Percentiles rank a stretch among this genome's conserved stretches.
phyloP scores from a whole-genome alignment of 495 filamentous ascomycete species.

The Penicillium parvum region DNA sequence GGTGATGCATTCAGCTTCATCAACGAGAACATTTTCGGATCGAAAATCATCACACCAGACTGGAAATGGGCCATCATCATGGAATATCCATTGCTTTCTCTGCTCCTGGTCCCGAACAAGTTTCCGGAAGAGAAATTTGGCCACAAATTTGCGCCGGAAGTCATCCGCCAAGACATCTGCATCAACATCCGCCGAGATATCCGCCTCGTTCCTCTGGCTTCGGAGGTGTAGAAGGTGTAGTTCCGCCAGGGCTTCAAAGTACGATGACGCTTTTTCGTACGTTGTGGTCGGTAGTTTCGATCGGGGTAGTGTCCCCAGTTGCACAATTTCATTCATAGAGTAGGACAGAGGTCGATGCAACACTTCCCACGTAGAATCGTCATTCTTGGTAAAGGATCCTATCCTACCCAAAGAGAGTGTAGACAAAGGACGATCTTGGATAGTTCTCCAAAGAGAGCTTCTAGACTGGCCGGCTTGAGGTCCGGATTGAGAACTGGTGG shows the following conservation, averaged over 20 bases:
- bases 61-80: slow-evolving; percentile 2
- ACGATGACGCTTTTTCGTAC: slow-evolving; percentile 8
- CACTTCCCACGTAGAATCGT: slow-evolving; percentile 7
- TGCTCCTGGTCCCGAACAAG: slow-evolving; percentile 1
- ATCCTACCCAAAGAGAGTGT: slow-evolving; percentile 9
- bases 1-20: slow-evolving; percentile 1
- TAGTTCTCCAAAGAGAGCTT: slow-evolving; percentile 10
- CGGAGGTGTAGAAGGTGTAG: slow-evolving; percentile 8
- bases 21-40: slow-evolving; percentile 3
- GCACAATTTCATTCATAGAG: slow-evolving; percentile 14
- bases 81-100: neutral
- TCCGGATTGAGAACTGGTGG: slow-evolving; percentile 5
- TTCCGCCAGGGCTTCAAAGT: slow-evolving; percentile 14
- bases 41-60: slow-evolving; percentile 7
- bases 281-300: slow-evolving; percentile 9
- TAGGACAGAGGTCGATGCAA: slow-evolving; percentile 8
- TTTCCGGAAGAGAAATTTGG: slow-evolving; percentile 6
- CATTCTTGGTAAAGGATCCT: slow-evolving; percentile 4
- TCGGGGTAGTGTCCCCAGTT: slow-evolving; percentile 9
- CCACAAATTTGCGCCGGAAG: slow-evolving; percentile 5
- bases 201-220: slow-evolving; percentile 6
- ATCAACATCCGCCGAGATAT: slow-evolving; percentile 4
- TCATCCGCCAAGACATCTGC: slow-evolving; percentile 6
- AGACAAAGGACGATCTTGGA: slow-evolving; percentile 11
- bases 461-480: slow-evolving; percentile 3